These are phyloP conservation scores for Chlorella sp. DNA, from an alignment of 139 green algal species.

Conservation along the genomic window DNA sequence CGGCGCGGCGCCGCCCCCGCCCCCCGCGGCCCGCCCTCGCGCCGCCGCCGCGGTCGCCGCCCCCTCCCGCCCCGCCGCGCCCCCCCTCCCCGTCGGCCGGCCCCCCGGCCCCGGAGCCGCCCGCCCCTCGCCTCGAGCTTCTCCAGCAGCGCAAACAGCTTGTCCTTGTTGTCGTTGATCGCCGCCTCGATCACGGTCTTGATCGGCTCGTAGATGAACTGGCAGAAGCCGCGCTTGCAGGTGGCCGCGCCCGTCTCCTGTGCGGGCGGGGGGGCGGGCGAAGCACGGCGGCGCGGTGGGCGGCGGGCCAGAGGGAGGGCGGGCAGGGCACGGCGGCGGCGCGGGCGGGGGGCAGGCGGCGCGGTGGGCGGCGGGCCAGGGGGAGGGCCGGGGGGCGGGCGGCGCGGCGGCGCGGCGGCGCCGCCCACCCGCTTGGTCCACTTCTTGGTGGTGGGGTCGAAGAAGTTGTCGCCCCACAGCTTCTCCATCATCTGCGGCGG, in stretches of 20 bases:
- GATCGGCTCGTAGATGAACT: slow-evolving; percentile 99
- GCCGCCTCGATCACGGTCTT: slow-evolving; percentile 90
- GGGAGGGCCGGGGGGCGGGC: not conserved
- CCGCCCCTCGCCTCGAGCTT: slow-evolving; percentile 69
- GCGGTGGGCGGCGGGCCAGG: not conserved
- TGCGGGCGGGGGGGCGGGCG: not conserved
- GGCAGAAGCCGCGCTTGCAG: slow-evolving; percentile 96
- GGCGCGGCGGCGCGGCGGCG: not conserved
- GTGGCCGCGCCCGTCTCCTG: slow-evolving; percentile 77
- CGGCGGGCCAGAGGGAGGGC: too few relatives aligned
- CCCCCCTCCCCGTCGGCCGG: too few relatives aligned
- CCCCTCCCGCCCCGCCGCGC: too few relatives aligned
- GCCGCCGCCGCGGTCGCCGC: too few relatives aligned
- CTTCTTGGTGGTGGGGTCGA: slow-evolving; percentile 97
- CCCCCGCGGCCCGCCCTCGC: too few relatives aligned
- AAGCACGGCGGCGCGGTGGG: not conserved
- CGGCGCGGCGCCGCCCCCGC: too few relatives aligned
- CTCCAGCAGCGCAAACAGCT: slow-evolving; percentile 94
- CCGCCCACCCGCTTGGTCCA: slow-evolving; percentile 88
- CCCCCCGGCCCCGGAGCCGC: too few relatives aligned
- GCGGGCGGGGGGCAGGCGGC: not conserved
- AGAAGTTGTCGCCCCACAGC: slow-evolving; percentile 99
- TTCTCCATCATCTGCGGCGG: slow-evolving; percentile 98
- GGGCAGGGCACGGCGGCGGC: too few relatives aligned
- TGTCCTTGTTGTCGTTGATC: slow-evolving; percentile 97